Base-by-base conservation (phyloP, 345 rosid species). In the Salix viminalis region DNA sequence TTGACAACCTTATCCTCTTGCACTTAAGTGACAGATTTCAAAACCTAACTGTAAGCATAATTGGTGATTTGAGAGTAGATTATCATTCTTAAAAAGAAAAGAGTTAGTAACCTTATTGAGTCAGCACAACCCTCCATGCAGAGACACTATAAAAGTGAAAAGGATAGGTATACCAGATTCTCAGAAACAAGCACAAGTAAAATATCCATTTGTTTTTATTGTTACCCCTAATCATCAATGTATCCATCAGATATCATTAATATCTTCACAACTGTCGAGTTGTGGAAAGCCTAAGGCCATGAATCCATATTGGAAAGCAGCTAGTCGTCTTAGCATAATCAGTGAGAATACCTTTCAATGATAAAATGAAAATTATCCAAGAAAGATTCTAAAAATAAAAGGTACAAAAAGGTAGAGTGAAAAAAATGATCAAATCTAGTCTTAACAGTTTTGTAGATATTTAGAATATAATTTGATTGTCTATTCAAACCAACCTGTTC, bases 401-500 rank as follows among this genome's bases (percentile, higher is more conserved):
- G 65, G 65, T 60, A 37, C 15, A 11, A 6, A 30, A 4, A 32
- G 12, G 48, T 10, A 41, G 14, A n/a, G 39, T 23, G 2, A 37
- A 12, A 34, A 34, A 21, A 18, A 30, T 16, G 46, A 67, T 9
- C 39, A 68, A 68, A 24, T 46, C 26, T 50, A 71, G 3, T 7
- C 26, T 5, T 64, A 18, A 65, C 18, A 21, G 65, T 24, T 41
- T 42, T 36, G 58, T 21, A 41, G 32, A 15, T 42, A n/a, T 46
- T 60, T 44, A 5, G 19, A 58, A 46, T 9, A 9, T 52, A 65
- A 44, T 48, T 58, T 67, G 68, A 73, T 60, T 41, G 56, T 41
- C 12, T 5, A 61, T 34, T 21, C 56, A 79, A 65, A 74, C 84
- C 76, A 82, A 92, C 99, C 99, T 95, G 97, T 76, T 85, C 85